Evolutionary conservation across 2,329 filamentous ascomycete species (phyloP).

Genomic region (Lachnellula cervina): DNA sequence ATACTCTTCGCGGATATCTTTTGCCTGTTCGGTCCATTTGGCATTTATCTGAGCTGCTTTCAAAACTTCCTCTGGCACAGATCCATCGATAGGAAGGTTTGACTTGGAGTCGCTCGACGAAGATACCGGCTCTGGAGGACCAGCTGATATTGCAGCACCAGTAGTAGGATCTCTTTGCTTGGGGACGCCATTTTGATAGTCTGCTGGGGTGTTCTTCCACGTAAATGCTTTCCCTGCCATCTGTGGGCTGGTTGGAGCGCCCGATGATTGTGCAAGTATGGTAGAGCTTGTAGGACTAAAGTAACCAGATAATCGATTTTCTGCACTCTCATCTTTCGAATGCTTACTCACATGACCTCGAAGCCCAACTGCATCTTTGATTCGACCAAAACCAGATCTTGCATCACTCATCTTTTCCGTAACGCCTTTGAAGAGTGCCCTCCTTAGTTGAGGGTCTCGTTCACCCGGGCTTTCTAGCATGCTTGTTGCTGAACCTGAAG

Average conservation of each 20-base stretch:
- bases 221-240: conserved; percentile 50
- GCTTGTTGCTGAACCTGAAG: conserved; percentile 43
- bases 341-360: conserved; percentile 47
- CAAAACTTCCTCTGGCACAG: conserved; percentile 10
- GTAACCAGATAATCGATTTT: conserved; percentile 16
- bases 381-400: conserved; percentile 74
- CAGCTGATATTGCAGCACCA: conserved; percentile 4
- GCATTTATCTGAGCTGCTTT: conserved; percentile 21
- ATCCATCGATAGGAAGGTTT: conserved; percentile 5
- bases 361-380: conserved; percentile 75
- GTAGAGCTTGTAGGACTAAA: conserved; percentile 22
- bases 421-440: conserved; percentile 71
- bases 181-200: conserved; percentile 41
- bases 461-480: conserved; percentile 48
- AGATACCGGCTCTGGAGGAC: conserved; percentile 2
- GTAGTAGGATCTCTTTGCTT: conserved; percentile 17
- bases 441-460: conserved; percentile 52
- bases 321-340: conserved; percentile 48
- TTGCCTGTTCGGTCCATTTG: conserved; percentile 33
- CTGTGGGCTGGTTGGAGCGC: conserved; percentile 19
- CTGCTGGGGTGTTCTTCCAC: conserved; percentile 60
- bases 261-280: conserved; percentile 10
- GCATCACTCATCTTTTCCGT: conserved; percentile 76
- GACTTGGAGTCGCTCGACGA: conserved; percentile 3
- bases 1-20: conserved; percentile 41